Percentiles rank a stretch among this genome's conserved stretches.
phyloP scores from a whole-genome alignment of 352 stramenopile species.

The Phytophthora chlamydospora region DNA sequence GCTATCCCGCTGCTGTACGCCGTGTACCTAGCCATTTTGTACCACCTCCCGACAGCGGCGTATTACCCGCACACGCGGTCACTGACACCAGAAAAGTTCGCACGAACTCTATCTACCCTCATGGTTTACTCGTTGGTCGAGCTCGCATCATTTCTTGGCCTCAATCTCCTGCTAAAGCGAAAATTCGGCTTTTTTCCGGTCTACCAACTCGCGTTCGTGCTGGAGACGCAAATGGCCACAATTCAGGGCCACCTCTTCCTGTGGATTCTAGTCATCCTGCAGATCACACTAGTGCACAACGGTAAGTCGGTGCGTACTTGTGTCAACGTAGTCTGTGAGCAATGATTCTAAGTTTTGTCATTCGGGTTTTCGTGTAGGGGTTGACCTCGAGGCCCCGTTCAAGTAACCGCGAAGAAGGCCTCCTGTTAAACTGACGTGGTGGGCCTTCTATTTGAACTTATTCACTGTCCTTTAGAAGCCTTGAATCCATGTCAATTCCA shows the following conservation, averaged over 20 bases:
- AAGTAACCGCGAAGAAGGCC: background rate
- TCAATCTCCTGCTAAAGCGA: conserved; percentile 1
- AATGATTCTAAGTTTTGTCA: no score
- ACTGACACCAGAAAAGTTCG: conserved; percentile 1
- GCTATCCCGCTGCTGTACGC: conserved; percentile 32
- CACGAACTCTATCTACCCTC: conserved; percentile 2
- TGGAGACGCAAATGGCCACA: conserved; percentile 34
- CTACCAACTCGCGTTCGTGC: conserved; percentile 38
- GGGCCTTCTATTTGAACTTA: no score
- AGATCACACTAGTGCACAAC: conserved; percentile 34
- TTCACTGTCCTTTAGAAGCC: no score
- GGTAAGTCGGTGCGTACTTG: no score
- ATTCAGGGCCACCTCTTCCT: conserved; percentile 33
- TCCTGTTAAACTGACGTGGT: no score
- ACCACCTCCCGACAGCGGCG: conserved; percentile 23
- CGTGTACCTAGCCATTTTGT: conserved; percentile 21
- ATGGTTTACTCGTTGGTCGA: conserved; percentile 21
- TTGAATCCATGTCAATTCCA: no score
- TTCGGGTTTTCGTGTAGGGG: conserved; percentile 1
- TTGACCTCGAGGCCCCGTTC: conserved; percentile 4
- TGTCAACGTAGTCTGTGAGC: no score
- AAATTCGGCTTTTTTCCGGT: conserved; percentile 30
- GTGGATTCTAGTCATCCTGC: conserved; percentile 33
- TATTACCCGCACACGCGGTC: conserved; percentile 13
- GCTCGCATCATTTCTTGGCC: conserved; percentile 16